phyloP scores from a whole-genome alignment of 495 filamentous ascomycete genomes.

The Podospora tetraspora region DNA sequence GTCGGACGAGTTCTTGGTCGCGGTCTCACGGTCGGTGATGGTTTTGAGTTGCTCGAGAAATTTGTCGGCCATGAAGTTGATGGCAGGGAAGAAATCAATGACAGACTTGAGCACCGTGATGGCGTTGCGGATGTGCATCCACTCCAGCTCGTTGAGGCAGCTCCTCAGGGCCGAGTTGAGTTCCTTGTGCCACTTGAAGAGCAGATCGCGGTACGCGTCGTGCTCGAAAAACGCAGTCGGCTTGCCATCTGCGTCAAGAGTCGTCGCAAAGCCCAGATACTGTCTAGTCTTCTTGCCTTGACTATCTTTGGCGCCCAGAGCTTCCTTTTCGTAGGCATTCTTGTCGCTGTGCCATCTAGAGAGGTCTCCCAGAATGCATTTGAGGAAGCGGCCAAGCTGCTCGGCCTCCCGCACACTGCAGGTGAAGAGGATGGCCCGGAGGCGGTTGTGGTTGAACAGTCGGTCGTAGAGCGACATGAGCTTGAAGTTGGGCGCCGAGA shows the following conservation, averaged over 20 bases:
- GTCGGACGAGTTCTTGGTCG: constrained; percentile 52
- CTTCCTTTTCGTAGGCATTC: constrained; percentile 71
- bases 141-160: constrained; percentile 76
- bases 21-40: constrained; percentile 65
- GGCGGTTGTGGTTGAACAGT: constrained; percentile 72
- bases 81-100: constrained; percentile 72
- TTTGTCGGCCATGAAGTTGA: constrained; percentile 78
- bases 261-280: constrained; percentile 53
- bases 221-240: constrained; percentile 66
- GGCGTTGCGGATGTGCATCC: constrained; percentile 96
- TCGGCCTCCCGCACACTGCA: constrained; percentile 88
- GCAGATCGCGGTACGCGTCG: constrained; percentile 76
- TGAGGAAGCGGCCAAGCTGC: constrained; percentile 82
- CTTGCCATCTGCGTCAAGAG: constrained; percentile 58
- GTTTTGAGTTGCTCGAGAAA: constrained; percentile 65
- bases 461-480: constrained; percentile 78
- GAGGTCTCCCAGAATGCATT: constrained; percentile 71
- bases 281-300: constrained; percentile 34
- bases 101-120: constrained; percentile 84
- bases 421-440: constrained; percentile 75
- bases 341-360: constrained; percentile 77
- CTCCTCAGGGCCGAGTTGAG: constrained; percentile 68
- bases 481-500: constrained; percentile 77
- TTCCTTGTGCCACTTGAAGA: constrained; percentile 85
- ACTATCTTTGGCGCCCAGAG: constrained; percentile 44